Evolutionary conservation across 768 basidiomycete species (phyloP).

Genomic region (Tephrocybe rancida): DNA sequence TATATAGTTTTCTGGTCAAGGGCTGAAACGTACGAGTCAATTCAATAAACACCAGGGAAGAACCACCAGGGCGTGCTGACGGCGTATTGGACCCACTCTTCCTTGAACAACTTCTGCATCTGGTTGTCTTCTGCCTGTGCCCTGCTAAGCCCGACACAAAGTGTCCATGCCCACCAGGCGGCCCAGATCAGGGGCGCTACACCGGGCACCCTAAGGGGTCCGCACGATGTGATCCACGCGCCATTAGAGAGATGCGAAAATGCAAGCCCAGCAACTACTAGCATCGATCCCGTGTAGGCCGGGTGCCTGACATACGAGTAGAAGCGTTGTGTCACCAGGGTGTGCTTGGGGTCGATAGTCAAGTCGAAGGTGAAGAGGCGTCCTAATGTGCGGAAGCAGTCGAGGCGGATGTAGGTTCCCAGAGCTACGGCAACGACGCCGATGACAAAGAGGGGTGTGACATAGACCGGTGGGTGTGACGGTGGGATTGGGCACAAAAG

Average conservation of each 20-base stretch:
- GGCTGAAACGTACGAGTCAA: too few relatives aligned
- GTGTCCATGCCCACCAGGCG: slow-evolving; percentile 45
- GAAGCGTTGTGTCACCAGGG: slow-evolving; percentile 42
- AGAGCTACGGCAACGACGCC: slow-evolving; percentile 35
- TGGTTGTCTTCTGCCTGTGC: slow-evolving; percentile 50
- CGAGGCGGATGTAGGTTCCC: slow-evolving; percentile 43
- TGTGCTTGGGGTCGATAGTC: slow-evolving; percentile 44
- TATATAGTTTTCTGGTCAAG: too few relatives aligned
- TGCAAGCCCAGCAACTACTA: slow-evolving; percentile 41
- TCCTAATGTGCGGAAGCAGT: slow-evolving; percentile 47
- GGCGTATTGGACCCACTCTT: slow-evolving; percentile 49
- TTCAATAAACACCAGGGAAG: slow-evolving; percentile 41
- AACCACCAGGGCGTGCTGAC: slow-evolving; percentile 46
- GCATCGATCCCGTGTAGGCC: slow-evolving; percentile 47
- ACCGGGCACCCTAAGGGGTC: slow-evolving; percentile 25
- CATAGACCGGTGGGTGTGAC: slow-evolving; percentile 21
- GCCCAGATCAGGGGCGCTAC: slow-evolving; percentile 28
- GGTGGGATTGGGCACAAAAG: slow-evolving; percentile 26
- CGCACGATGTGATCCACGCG: slow-evolving; percentile 39
- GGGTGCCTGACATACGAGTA: slow-evolving; percentile 52
- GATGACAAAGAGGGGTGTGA: slow-evolving; percentile 35
- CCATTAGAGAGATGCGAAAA: slow-evolving; percentile 42
- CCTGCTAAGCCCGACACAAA: slow-evolving; percentile 44
- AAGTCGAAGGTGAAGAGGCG: slow-evolving; percentile 52
- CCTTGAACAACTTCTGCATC: slow-evolving; percentile 42